Evolutionary conservation across 805 yeast genomes (phyloP), one percentile per base, ranked within the genome.

Genomic region (Yarrowia deformans): DNA sequence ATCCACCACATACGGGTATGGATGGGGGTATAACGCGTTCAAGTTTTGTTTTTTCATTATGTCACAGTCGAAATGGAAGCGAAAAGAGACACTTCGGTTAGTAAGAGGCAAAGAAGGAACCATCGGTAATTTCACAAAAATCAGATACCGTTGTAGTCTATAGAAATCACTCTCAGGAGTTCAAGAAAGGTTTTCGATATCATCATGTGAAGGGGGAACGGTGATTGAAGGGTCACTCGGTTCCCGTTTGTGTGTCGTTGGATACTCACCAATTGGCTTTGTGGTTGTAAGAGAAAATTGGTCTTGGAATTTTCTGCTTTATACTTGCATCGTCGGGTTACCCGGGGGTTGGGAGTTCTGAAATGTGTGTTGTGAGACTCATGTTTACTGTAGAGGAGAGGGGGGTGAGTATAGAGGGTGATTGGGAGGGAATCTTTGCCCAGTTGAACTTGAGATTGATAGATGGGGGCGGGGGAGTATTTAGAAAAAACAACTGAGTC

Each of bases 111-210:
- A 40, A 18, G n/a, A 29, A 56, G 16, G 49, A 4, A 10, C 29
- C 35, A 14, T 29, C 5, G 23, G 37, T 3, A 3, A 10, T 13
- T 12, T 14, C 50, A 43, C 45, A 48, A 16, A 48, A 63, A 58
- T 73, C 97, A 91, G 97, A 91, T 91, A 91, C 97, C 97, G 97
- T 91, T 91, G 96, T 91, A 91, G 97, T 91, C 97, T 88, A 84
- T 85, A 73, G 66, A 58, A 58, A 58, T 58, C 66, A 34, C 66
- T 58, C 66, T 45, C 66, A 58, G 66, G 66, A 23, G 34, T 18
- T 58, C 66, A 29, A 58, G 66, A 43, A 55, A 18, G 66, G 48
- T 40, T 58, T 58, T 58, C 66, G 66, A 58, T 58, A 43, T 58
- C 66, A 58, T 58, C 66, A 58, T 58, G n/a, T 58, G 32, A 45